Percentiles rank a stretch among this genome's conserved stretches.
Evolutionary conservation across 2,329 filamentous ascomycete species (phyloP).

Genomic region (Calonectria leucothoes): DNA sequence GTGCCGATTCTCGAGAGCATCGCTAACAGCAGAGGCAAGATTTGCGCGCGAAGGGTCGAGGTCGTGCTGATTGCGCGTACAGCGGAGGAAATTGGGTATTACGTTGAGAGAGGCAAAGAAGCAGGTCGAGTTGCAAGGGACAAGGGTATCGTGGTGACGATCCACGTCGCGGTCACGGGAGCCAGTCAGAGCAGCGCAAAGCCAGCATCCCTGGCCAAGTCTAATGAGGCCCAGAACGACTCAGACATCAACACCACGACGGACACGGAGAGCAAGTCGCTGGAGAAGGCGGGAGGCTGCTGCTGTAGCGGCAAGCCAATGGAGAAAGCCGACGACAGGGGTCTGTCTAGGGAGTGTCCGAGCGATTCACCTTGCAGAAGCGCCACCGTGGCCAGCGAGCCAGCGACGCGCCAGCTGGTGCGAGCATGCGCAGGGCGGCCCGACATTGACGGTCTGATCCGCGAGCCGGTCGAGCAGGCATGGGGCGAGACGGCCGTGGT

Average conservation of each 20-base stretch:
- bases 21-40: constrained; percentile 52
- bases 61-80: constrained; percentile 64
- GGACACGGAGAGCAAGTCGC: constrained; percentile 25
- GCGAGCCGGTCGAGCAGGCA: constrained; percentile 65
- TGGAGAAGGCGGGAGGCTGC: constrained; percentile 28
- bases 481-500: constrained; percentile 71
- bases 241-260: constrained; percentile 30
- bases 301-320: constrained; percentile 36
- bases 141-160: constrained; percentile 60
- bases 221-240: constrained; percentile 28
- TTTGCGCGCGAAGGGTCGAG: constrained; percentile 65
- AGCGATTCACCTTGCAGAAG: constrained; percentile 27
- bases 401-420: constrained; percentile 45
- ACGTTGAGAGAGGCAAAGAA: constrained; percentile 60
- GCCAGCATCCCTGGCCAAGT: constrained; percentile 31
- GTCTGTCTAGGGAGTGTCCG: constrained; percentile 8
- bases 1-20: constrained; percentile 69
- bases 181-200: constrained; percentile 36
- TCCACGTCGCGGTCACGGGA: constrained; percentile 67
- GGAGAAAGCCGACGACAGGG: constrained; percentile 25
- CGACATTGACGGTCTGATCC: constrained; percentile 63
- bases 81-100: constrained; percentile 66
- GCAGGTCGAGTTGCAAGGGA: constrained; percentile 54
- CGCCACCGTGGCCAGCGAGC: not conserved
- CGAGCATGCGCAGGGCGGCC: constrained; percentile 60